Evolutionary conservation across 2,329 filamentous ascomycete genomes (phyloP), one percentile per base, ranked within the genome.

Genomic region (Cytospora piceicola): DNA sequence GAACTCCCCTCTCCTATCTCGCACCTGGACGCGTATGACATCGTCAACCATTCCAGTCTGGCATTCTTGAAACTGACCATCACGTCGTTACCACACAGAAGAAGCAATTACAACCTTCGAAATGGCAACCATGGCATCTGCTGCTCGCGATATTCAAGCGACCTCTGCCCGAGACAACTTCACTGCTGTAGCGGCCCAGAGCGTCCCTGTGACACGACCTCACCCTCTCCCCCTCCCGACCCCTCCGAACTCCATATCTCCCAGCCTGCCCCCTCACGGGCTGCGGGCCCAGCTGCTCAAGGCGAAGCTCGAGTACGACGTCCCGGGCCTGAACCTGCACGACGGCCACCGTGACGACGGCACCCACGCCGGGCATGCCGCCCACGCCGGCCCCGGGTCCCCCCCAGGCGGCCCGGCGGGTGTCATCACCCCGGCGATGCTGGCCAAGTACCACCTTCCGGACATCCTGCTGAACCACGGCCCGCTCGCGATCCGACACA

Each of bases 231-330:
- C 90, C 77, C 88, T 97, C 74, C 93, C 91, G 69, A 97, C 94
- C 77, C 94, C 94, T 75, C 94, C 94, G 68, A 96, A 94, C 82
- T 97, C 94, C 78, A 93, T 97, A 77, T 97, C 94, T 68, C 94
- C 94, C 58, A 90, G 88, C 72, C 85, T 97, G 71, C 89, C 90
- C 72, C 92, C 94, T 67, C 92, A 94, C 73, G 90, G 90, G 73
- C 87, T 91, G 75, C 91, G 90, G 77, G 85, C 87, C 69, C 89
- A 89, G 75, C 82, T 88, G 71, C 84, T 84, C 74, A 83, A 82
- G 77, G 83, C 83, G 70, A 82, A 76, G 71, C 82, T 88, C 74
- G 86, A 88, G 70, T 82, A 84, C 73, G 85, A 94, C 77, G 93
- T 96, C 76, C 95, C 93, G 69, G 93, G 97, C 76, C 85, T 96